Conservation (phyloP, 208 protist genomes). For the Crithidia expoeki region DNA sequence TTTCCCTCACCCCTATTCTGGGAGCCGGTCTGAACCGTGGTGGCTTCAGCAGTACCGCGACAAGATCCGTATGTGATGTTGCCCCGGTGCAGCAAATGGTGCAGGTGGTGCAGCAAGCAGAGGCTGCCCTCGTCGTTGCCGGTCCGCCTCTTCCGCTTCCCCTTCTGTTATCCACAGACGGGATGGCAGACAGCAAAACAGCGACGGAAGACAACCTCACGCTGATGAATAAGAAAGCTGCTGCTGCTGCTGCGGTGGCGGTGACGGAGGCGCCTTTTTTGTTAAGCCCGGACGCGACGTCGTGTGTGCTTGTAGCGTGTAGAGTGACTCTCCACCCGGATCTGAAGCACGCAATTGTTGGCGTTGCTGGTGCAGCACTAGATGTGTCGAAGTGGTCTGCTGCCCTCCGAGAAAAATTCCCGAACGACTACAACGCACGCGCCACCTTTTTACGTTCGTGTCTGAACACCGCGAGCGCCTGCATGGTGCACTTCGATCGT, state of each 20-base stretch:
- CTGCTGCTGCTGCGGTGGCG: constrained; percentile 1
- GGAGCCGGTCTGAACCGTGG: background rate
- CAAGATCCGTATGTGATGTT: no score
- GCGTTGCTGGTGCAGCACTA: background rate
- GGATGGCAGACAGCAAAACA: no score
- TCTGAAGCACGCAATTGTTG: background rate
- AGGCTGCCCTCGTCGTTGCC: constrained; percentile 17
- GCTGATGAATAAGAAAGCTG: constrained; percentile 9
- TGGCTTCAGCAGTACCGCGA: no score
- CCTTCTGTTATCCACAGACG: background rate
- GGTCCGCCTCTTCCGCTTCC: background rate
- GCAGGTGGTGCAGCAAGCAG: constrained; percentile 28
- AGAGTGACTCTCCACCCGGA: constrained; percentile 43
- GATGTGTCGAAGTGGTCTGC: background rate
- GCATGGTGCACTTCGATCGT: constrained; percentile 59
- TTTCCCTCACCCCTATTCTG: constrained; percentile 8
- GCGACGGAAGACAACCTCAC: no score
- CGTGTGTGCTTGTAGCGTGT: constrained; percentile 63
- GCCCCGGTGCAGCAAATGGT: constrained; percentile 19
- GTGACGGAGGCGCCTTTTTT: constrained; percentile 32
- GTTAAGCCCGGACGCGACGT: constrained; percentile 61
- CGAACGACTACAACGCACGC: background rate
- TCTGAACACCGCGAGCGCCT: constrained; percentile 25
- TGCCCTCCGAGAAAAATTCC: background rate
- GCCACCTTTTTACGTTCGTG: constrained; percentile 1